Base-by-base conservation (phyloP, 2,329 filamentous ascomycete genomes). In the Rutstroemia sp. region DNA sequence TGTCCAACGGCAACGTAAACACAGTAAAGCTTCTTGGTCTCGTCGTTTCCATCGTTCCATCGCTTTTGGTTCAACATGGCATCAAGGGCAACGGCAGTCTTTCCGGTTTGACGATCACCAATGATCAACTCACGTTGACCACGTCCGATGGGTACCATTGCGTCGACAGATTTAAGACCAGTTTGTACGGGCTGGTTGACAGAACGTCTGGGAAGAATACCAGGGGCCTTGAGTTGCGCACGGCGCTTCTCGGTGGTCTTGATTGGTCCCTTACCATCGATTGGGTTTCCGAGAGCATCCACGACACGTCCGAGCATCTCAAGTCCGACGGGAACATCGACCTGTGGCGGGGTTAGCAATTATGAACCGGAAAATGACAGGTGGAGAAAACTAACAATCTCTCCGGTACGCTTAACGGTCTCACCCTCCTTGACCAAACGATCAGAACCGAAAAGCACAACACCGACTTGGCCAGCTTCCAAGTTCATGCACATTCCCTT, bases 401-500 rank as follows among this genome's bases (percentile, higher is more conserved):
- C 83, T 76, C 94, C 94, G 71, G 94, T 99, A 87, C 94, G 92
- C 88, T 96, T 97, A 78, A 99, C 94, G 67, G 89, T 92, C 84
- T 99, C 92, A 74, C 94, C 94, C 80, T 99, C 94, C 84, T 90
- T 94, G 86, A 99, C 94, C 71, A 96, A 84, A 92, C 94, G 92
- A 81, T 99, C 94, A 73, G 94, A 97, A 87, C 94, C 94, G 85
- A 99, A 99, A 73, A 99, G 85, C 85, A 99, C 94, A 73, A 99
- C 92, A 96, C 94, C 94, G 81, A 99, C 94, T 80, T 97, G 94
- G 77, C 94, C 94, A 78, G 94, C 94, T 82, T 99, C 94, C 79
- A 99, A 87, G 89, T 99, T 99, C 92, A 99, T 97, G 89, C 92
- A 97, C 94, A 99, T 99, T 78, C 94, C 94, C 87, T 97, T 97